These are phyloP conservation scores for Trichoderma brevicompactum DNA, from an alignment of 2,329 filamentous ascomycete genomes.

Conservation along the genomic window DNA sequence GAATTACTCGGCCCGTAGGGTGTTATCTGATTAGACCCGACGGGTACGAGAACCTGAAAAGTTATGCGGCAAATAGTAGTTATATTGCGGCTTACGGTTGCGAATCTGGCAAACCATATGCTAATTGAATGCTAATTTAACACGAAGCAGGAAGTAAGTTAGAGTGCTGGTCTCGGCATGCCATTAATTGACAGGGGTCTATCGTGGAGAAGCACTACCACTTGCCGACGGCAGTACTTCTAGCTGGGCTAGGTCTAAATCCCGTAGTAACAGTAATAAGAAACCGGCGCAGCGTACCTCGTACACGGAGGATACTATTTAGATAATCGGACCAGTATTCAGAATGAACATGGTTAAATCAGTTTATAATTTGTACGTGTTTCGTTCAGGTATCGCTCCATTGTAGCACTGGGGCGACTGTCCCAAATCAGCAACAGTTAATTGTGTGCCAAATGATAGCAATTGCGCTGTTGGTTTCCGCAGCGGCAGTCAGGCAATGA, in stretches of 20 bases:
- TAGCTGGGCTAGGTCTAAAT: background rate
- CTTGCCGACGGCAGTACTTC: constrained; percentile 1
- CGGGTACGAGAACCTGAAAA: background rate
- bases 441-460: background rate
- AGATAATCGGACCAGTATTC: no score
- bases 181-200: constrained; percentile 1
- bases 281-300: no score
- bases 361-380: no score
- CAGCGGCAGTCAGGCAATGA: background rate
- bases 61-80: background rate
- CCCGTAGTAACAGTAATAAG: background rate
- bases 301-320: no score
- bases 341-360: no score
- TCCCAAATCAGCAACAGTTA: background rate
- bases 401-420: no score
- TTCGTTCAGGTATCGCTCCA: no score
- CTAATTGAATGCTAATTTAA: constrained; percentile 2
- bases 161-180: background rate
- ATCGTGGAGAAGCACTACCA: constrained; percentile 12
- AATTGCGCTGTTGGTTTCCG: background rate
- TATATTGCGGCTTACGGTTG: background rate
- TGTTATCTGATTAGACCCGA: constrained; percentile 5
- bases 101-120: background rate
- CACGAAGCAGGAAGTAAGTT: background rate
- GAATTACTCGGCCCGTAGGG: constrained; percentile 16